Evolutionary conservation across 257 asterid species (phyloP).

Genomic region (Lithospermum erythrorhizon): DNA sequence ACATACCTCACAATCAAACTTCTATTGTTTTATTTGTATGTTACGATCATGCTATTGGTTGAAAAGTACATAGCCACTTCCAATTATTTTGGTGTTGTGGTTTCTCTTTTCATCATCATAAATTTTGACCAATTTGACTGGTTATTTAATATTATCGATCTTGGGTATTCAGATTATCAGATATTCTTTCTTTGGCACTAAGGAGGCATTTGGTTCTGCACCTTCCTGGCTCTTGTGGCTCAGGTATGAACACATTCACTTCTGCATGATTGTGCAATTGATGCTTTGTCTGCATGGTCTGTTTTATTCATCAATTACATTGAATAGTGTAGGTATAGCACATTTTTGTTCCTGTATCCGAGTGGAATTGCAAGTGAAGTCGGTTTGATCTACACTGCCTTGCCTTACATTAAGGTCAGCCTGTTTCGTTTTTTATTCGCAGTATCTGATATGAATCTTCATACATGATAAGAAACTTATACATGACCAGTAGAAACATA

Average conservation of each 20-base stretch:
- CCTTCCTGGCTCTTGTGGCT: constrained; percentile 92
- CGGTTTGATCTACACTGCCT: constrained; percentile 59
- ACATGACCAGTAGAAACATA: not conserved
- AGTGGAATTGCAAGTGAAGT: constrained; percentile 81
- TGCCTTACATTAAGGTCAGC: constrained; percentile 56
- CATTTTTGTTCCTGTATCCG: constrained; percentile 75
- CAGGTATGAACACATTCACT: constrained; percentile 18
- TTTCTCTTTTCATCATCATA: not conserved
- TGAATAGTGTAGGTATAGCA: constrained; percentile 50
- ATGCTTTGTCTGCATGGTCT: not conserved
- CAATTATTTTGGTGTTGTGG: not conserved
- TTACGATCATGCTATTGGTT: too few relatives aligned
- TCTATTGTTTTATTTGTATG: too few relatives aligned
- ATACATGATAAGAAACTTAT: not conserved
- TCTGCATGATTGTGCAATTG: not conserved
- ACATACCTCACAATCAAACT: too few relatives aligned
- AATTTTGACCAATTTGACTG: not conserved
- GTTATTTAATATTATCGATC: not conserved
- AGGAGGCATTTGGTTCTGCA: constrained; percentile 65
- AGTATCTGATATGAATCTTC: not conserved
- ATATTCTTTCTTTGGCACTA: constrained; percentile 77
- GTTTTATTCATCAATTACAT: not conserved
- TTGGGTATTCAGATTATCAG: constrained; percentile 34
- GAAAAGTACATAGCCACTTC: too few relatives aligned
- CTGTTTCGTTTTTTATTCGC: not conserved